Conservation (phyloP, 2,329 filamentous ascomycete genomes). For the Penicillium sp. region DNA sequence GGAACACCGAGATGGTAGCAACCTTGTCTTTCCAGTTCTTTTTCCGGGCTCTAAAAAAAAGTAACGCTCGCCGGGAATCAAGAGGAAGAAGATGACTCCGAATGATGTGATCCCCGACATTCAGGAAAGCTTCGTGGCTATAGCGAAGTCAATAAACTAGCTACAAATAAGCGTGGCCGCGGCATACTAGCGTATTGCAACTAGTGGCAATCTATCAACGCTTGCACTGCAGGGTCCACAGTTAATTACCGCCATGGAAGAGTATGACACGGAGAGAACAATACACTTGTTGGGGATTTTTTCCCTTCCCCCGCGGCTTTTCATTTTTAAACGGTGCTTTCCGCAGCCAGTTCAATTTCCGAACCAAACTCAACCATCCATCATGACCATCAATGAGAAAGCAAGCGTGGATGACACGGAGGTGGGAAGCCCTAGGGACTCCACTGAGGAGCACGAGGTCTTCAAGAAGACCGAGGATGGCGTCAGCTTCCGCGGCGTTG, state of each 20-base stretch:
- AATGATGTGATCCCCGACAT: background rate
- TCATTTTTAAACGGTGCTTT: background rate
- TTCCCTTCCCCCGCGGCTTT: background rate
- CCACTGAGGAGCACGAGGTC: slow-evolving; percentile 29
- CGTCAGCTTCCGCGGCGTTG: slow-evolving; percentile 44
- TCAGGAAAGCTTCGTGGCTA: background rate
- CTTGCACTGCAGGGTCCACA: background rate
- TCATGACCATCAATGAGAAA: slow-evolving; percentile 1
- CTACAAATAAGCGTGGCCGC: background rate
- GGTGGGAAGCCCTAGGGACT: slow-evolving; percentile 1
- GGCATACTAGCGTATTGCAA: background rate
- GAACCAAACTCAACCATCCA: background rate
- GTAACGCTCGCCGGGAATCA: background rate
- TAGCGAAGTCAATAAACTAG: background rate
- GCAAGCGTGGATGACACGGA: background rate
- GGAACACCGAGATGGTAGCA: background rate
- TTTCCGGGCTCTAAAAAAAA: background rate
- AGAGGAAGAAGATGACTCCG: background rate
- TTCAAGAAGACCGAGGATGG: slow-evolving; percentile 40
- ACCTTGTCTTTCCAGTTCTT: background rate
- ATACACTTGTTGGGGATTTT: background rate
- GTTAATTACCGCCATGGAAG: background rate
- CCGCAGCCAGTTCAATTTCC: background rate
- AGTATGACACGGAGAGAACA: background rate
- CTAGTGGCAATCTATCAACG: background rate